Evolutionary conservation across 1,284 basidiomycete genomes (phyloP).

Genomic region (Cutaneotrichosporon daszewskae): DNA sequence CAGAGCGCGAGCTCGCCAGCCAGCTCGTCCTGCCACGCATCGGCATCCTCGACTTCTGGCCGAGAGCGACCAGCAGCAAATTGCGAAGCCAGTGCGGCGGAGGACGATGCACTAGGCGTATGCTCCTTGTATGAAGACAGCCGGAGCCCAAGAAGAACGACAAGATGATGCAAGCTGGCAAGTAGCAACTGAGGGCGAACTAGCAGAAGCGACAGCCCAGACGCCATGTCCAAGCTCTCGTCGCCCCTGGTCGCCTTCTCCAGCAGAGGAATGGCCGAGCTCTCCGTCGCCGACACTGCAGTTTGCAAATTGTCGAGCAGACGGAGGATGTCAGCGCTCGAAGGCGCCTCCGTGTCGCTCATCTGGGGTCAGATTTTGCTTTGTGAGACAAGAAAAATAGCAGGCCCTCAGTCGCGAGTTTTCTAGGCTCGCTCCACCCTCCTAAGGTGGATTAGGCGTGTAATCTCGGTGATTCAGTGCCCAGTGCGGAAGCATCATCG

Average conservation of each 20-base stretch:
- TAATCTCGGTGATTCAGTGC: slow-evolving; percentile 47
- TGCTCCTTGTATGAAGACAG: slow-evolving; percentile 11
- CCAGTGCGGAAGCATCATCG: slow-evolving; percentile 40
- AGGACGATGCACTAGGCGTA: slow-evolving; percentile 11
- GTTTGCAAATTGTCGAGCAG: slow-evolving; percentile 39
- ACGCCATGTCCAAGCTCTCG: slow-evolving; percentile 58
- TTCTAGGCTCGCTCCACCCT: slow-evolving; percentile 51
- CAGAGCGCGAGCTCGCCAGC: slow-evolving; percentile 35
- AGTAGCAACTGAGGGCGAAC: slow-evolving; percentile 81
- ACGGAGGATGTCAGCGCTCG: slow-evolving; percentile 30
- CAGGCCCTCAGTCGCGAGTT: slow-evolving; percentile 49
- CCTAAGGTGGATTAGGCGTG: slow-evolving; percentile 41
- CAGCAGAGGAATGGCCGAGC: slow-evolving; percentile 34
- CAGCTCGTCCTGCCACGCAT: slow-evolving; percentile 21
- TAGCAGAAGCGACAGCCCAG: slow-evolving; percentile 85
- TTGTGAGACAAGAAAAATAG: background rate
- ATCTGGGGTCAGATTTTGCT: slow-evolving; percentile 8
- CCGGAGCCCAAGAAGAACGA: slow-evolving; percentile 62
- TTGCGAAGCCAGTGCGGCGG: slow-evolving; percentile 18
- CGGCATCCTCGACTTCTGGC: background rate
- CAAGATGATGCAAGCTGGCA: slow-evolving; percentile 80
- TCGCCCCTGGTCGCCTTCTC: slow-evolving; percentile 37
- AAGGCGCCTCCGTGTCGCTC: slow-evolving; percentile 23
- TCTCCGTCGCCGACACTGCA: slow-evolving; percentile 37
- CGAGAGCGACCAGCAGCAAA: slow-evolving; percentile 14